Evolutionary conservation across 345 rosid species (phyloP).

Genomic region (Corchorus olitorius): DNA sequence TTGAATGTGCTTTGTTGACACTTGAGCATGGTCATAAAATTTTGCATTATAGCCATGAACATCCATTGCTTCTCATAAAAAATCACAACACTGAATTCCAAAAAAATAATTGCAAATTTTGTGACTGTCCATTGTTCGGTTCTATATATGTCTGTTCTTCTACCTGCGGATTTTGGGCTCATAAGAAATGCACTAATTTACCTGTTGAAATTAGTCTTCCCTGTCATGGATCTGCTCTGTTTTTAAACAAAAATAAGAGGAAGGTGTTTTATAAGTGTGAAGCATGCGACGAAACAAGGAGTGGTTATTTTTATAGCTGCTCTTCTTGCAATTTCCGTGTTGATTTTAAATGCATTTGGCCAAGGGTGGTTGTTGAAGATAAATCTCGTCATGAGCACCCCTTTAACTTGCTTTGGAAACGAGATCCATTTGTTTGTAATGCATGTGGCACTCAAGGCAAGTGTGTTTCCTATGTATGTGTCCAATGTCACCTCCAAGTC

Average conservation of each 20-base stretch:
- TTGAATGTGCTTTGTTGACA: too few species aligned
- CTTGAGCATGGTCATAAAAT: too few species aligned
- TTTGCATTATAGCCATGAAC: too few species aligned
- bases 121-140: neutral
- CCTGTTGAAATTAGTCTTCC: neutral
- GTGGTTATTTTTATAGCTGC: neutral
- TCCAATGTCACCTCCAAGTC: neutral
- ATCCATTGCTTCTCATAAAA: too few species aligned
- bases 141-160: slow-evolving; percentile 1
- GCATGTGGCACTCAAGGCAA: neutral
- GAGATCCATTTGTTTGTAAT: neutral
- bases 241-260: too few species aligned
- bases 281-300: neutral
- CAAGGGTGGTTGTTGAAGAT: neutral
- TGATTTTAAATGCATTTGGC: neutral
- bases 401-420: neutral
- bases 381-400: slow-evolving; percentile 4
- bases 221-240: neutral
- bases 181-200: neutral
- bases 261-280: neutral
- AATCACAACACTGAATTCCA: too few species aligned
- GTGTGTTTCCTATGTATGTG: neutral
- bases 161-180: neutral
- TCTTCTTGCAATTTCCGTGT: neutral
- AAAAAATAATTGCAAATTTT: neutral